Base-by-base conservation (phyloP, 1,139 yeast species). In the Taphrina wiesneri region DNA sequence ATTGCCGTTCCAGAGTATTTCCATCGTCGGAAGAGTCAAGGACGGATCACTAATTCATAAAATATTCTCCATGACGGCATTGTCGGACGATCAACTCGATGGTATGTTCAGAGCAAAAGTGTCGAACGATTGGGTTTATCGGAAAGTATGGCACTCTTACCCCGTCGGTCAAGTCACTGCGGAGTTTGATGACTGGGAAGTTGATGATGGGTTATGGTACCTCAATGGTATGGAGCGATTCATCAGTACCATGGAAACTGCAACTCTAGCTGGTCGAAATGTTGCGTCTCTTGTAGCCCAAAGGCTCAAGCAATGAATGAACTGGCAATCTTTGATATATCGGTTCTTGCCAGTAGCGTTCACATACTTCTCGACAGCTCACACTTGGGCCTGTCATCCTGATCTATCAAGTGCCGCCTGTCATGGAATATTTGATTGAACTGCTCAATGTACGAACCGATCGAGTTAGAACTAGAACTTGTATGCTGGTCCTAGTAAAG, bases 181-280 rank as follows among this genome's bases (percentile, higher is more conserved):
- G 1, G 26, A 69, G 1, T 76, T 76, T 53, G 70, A 69, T 63
- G 69, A 72, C 26, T 64, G 73, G n/a, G 70, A 74, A 6, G 69
- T 75, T 45, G 75, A 71, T 3, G 71, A 70, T 0, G 74, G 74
- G 0, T 67, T 80, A 9, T 79, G 80, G 76, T 80, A 80, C 67
- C 71, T 80, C 67, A 79, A 79, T 67, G 74, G 76, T 1, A 79
- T 81, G 73, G 84, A 81, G 69, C 72, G 76, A 3, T 77, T 81
- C 56, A 75, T 80, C 63, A 79, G 82, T 65, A 81, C 83, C 0
- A 80, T 81, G 83, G 84, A 81, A 68, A 80, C 84, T 0, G 74
- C 80, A n/a, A 79, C 82, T 0, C 70, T 81, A 34, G 78, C 81
- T 0, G 84, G 83, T 21, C 81, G 82, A 25, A 78, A 78, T 65